A percentile compares a stretch with the other conserved stretches of the same genome.
Conservation (phyloP, 331 rosid species). For the Prunus yedoensis region DNA sequence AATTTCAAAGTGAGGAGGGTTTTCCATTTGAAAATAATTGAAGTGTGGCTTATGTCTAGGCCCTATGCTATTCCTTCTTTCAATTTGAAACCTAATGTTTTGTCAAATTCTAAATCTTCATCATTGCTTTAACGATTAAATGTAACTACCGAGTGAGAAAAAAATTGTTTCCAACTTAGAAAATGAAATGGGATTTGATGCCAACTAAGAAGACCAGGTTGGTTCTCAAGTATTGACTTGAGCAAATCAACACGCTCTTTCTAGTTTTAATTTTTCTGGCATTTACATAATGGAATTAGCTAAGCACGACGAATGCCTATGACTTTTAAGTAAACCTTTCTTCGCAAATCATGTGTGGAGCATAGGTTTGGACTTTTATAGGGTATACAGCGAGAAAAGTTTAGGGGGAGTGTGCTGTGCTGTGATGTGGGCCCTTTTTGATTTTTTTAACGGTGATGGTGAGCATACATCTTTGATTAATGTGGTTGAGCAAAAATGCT, state of each 20-base stretch:
- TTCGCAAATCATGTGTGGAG: no score
- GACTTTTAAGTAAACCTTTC: no score
- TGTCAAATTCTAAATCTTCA: constrained; percentile 25
- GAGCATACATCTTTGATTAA: no score
- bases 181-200: not conserved
- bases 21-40: constrained; percentile 13
- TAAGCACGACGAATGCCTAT: no score
- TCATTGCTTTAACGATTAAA: constrained; percentile 15
- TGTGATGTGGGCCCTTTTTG: no score
- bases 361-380: no score
- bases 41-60: not conserved
- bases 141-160: constrained; percentile 20
- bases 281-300: not conserved
- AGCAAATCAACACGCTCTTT: not conserved
- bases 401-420: no score
- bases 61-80: constrained; percentile 15
- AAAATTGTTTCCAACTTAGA: not conserved
- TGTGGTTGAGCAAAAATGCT: no score
- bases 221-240: not conserved
- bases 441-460: no score
- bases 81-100: constrained; percentile 4
- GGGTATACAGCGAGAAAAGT: no score
- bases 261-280: not conserved
- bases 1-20: constrained; percentile 25
- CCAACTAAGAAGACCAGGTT: not conserved